Evolutionary conservation across 2,329 filamentous ascomycete species (phyloP).

Genomic region (Amesomyces nigricolor): DNA sequence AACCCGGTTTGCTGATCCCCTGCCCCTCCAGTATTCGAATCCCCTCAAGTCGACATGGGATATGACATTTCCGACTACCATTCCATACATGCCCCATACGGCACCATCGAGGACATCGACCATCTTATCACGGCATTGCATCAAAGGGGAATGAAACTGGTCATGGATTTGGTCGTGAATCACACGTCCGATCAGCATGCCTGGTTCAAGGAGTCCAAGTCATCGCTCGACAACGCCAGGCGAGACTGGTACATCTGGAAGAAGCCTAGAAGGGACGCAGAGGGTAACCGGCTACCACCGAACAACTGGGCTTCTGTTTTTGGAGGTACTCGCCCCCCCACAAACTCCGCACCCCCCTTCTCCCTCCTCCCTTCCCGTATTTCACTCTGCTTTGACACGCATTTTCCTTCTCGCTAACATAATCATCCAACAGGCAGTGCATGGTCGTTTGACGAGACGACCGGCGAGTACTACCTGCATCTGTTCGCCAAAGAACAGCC

Average conservation of each 20-base stretch:
- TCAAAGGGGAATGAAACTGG: constrained; percentile 33
- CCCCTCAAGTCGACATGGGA: constrained; percentile 48
- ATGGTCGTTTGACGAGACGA: constrained; percentile 66
- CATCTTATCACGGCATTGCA: constrained; percentile 49
- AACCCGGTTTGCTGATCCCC: constrained; percentile 8
- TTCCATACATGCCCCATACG: constrained; percentile 48
- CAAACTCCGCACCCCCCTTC: too few species aligned
- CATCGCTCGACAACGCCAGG: constrained; percentile 53
- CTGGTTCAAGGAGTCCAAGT: constrained; percentile 60
- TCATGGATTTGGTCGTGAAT: constrained; percentile 72
- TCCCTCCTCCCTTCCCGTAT: too few species aligned
- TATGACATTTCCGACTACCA: constrained; percentile 64
- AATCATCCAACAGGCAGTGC: constrained; percentile 34
- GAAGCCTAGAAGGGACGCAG: constrained; percentile 20
- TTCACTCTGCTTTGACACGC: too few species aligned
- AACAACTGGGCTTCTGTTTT: constrained; percentile 69
- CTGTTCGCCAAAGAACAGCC: constrained; percentile 72
- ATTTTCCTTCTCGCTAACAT: too few species aligned
- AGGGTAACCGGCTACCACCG: constrained; percentile 59
- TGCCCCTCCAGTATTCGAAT: constrained; percentile 33
- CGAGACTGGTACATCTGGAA: constrained; percentile 51
- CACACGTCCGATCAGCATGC: constrained; percentile 66
- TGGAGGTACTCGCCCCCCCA: constrained; percentile 33
- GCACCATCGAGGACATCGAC: constrained; percentile 60
- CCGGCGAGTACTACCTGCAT: constrained; percentile 69